phyloP scores from a whole-genome alignment of 2,329 filamentous ascomycete species.

The Fragosphaeria purpurea region DNA sequence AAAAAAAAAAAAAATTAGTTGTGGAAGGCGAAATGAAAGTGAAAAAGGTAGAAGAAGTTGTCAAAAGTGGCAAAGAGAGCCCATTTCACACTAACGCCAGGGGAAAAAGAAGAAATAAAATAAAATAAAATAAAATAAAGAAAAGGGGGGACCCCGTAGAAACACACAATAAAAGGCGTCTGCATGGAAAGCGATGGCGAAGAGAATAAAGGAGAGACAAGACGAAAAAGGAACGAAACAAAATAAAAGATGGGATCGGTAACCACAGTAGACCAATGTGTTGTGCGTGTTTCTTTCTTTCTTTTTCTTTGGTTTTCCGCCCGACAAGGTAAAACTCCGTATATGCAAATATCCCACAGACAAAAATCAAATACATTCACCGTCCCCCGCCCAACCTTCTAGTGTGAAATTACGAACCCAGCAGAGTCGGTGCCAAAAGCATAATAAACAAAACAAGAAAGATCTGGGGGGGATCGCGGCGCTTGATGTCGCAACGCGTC shows the following conservation, averaged over 20 bases:
- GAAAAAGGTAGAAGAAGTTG: too few species aligned
- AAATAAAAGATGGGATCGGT: not conserved
- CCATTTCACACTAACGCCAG: too few species aligned
- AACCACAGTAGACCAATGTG: not conserved
- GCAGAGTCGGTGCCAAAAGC: not conserved
- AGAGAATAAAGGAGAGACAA: conserved; percentile 1
- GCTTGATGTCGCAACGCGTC: not conserved
- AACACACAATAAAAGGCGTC: too few species aligned
- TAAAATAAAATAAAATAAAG: too few species aligned
- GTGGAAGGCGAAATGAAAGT: too few species aligned
- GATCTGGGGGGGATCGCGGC: too few species aligned
- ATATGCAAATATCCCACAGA: conserved; percentile 12
- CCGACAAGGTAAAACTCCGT: conserved; percentile 13
- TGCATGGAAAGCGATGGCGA: too few species aligned
- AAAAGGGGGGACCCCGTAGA: too few species aligned
- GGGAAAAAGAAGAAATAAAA: too few species aligned
- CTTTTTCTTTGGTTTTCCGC: not conserved
- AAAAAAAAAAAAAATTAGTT: too few species aligned
- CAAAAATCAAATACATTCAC: not conserved
- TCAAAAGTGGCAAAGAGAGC: too few species aligned
- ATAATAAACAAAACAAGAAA: not conserved
- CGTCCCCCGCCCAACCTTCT: not conserved
- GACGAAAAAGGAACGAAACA: not conserved
- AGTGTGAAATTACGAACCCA: not conserved
- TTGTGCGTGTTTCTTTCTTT: conserved; percentile 4